These are phyloP conservation scores for Geotrichum australiense DNA, from an alignment of 1,139 yeast species.

Conservation along the genomic window DNA sequence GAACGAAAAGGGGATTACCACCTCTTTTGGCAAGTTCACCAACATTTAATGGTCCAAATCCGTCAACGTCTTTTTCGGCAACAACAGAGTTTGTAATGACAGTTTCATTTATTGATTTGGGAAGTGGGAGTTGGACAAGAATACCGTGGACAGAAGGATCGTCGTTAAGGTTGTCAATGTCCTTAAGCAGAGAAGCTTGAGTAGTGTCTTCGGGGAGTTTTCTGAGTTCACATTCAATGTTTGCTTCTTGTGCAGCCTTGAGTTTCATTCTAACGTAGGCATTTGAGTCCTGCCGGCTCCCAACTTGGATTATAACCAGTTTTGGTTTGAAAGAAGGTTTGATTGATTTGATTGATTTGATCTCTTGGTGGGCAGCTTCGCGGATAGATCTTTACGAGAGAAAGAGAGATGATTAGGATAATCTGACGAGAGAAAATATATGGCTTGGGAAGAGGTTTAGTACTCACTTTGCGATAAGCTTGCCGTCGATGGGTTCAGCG, in stretches of 20 bases:
- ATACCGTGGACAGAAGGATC: constrained; percentile 76
- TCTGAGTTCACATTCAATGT: constrained; percentile 31
- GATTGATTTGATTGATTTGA: constrained; percentile 42
- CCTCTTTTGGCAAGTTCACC: constrained; percentile 88
- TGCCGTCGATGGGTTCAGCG: constrained; percentile 56
- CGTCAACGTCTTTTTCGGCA: constrained; percentile 88
- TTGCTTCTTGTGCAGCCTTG: constrained; percentile 62
- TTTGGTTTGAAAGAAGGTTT: constrained; percentile 64
- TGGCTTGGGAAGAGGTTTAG: no score
- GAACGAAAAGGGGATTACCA: constrained; percentile 78
- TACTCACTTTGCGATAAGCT: constrained; percentile 52
- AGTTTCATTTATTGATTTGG: constrained; percentile 70
- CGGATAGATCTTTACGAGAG: constrained; percentile 23
- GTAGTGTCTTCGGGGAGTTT: constrained; percentile 30
- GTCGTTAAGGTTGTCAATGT: constrained; percentile 58
- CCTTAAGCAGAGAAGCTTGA: constrained; percentile 45
- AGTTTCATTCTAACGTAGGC: constrained; percentile 92
- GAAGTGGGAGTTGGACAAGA: constrained; percentile 88
- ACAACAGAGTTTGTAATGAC: constrained; percentile 70
- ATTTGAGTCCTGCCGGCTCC: constrained; percentile 79
- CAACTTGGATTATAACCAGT: constrained; percentile 83
- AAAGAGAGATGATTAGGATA: background rate
- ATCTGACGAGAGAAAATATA: background rate
- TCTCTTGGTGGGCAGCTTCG: constrained; percentile 34
- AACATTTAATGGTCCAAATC: constrained; percentile 82